Evolutionary conservation across 2,329 filamentous ascomycete species (phyloP).

Genomic region (Phialophora macrospora): DNA sequence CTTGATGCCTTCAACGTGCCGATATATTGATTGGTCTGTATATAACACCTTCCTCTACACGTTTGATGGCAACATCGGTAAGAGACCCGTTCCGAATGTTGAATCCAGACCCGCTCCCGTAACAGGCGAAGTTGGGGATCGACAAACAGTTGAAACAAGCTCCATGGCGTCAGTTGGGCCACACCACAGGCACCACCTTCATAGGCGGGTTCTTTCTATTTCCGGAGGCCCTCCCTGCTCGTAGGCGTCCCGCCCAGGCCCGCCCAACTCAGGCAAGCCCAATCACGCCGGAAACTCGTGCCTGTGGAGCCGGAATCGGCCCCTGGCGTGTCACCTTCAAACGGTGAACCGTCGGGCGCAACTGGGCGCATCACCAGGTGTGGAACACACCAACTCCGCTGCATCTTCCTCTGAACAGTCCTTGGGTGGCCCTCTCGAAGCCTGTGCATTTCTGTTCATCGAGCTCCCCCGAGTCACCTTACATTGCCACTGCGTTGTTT

Average conservation of each 20-base stretch:
- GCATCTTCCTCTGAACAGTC: too few relatives aligned
- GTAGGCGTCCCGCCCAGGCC: background rate
- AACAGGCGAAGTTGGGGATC: background rate
- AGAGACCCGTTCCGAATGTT: background rate
- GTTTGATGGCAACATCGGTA: background rate
- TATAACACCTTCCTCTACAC: too few relatives aligned
- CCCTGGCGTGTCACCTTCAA: slow-evolving; percentile 4
- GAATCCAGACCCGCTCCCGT: too few relatives aligned
- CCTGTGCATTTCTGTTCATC: background rate
- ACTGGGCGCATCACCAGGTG: too few relatives aligned
- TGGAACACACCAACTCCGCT: too few relatives aligned
- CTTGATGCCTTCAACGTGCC: slow-evolving; percentile 49
- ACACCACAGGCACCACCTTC: too few relatives aligned
- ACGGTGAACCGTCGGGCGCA: background rate
- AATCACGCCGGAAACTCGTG: background rate
- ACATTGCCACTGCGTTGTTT: background rate
- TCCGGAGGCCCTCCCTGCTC: background rate
- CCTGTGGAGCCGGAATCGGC: background rate
- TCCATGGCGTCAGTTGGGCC: slow-evolving; percentile 4
- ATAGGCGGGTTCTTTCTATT: background rate
- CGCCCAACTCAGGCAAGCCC: background rate
- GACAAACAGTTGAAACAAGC: slow-evolving; percentile 5
- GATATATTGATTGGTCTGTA: slow-evolving; percentile 41
- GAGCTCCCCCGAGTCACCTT: too few relatives aligned
- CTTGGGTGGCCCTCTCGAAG: background rate